These are phyloP conservation scores for Neovahlkampfia damariscottae DNA, from an alignment of 78 protist genomes.

Conservation along the genomic window DNA sequence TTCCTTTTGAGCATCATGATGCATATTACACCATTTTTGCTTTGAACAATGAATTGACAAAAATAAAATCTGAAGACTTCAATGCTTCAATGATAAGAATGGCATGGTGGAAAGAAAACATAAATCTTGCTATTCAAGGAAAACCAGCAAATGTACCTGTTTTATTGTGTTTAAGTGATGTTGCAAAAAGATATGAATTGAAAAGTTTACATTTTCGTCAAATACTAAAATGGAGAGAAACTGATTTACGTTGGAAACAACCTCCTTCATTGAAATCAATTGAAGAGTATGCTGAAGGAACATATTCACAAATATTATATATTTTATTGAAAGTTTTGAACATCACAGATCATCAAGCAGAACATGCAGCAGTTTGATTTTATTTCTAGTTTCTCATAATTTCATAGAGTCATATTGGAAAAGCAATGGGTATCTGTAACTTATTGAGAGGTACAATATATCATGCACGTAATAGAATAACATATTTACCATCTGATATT, in stretches of 20 bases:
- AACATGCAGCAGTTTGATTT: not conserved
- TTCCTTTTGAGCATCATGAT: too few relatives aligned
- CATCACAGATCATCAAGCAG: not conserved
- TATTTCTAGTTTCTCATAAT: too few relatives aligned
- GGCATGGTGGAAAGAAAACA: not conserved
- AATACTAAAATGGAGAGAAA: not conserved
- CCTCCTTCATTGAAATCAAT: not conserved
- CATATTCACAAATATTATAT: not conserved
- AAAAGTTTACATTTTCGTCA: not conserved
- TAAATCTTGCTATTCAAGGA: not conserved
- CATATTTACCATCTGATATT: not conserved
- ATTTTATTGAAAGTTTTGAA: not conserved
- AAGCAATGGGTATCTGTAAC: not conserved
- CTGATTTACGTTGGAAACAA: not conserved
- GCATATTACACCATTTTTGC: too few relatives aligned
- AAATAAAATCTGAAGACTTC: not conserved
- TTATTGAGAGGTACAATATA: not conserved
- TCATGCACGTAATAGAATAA: not conserved
- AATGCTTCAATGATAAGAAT: not conserved
- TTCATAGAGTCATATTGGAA: not conserved
- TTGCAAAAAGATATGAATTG: not conserved
- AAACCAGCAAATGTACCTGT: conserved; percentile 1
- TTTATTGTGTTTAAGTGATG: not conserved
- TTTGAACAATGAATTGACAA: too few relatives aligned
- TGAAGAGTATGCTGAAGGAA: not conserved